Percentiles rank a stretch among this genome's conserved stretches.
Conservation (phyloP, 192 early-diverging fungal genomes). For the Coemansia sp. region DNA sequence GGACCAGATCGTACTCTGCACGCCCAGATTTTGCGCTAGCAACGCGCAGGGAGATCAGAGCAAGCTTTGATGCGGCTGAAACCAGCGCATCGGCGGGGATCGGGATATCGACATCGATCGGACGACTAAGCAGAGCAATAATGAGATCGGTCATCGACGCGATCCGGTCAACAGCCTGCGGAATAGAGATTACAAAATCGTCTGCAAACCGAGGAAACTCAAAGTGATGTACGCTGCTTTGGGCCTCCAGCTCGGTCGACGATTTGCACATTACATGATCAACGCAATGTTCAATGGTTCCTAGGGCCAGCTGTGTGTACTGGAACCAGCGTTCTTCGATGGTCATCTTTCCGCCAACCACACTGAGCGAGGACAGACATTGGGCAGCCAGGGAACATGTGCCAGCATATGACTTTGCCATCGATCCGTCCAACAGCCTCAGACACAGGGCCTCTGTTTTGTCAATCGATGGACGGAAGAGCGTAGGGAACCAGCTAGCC, state of each 20-base stretch:
- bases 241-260: not conserved
- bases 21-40: conserved; percentile 39
- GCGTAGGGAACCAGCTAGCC: conserved; percentile 48
- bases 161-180: conserved; percentile 51
- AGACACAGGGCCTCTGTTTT: conserved; percentile 47
- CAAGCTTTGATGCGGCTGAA: conserved; percentile 29
- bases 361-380: conserved; percentile 4
- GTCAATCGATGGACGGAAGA: conserved; percentile 48
- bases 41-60: conserved; percentile 33
- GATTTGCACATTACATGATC: conserved; percentile 42
- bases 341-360: conserved; percentile 41
- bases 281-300: conserved; percentile 45
- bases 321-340: conserved; percentile 54
- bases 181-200: conserved; percentile 39
- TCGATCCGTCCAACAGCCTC: conserved; percentile 20
- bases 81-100: conserved; percentile 36
- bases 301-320: conserved; percentile 28
- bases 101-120: conserved; percentile 24
- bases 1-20: conserved; percentile 36
- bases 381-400: conserved; percentile 20
- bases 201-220: conserved; percentile 23
- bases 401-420: not conserved
- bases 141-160: conserved; percentile 36
- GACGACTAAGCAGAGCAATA: conserved; percentile 37
- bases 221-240: conserved; percentile 4